Percentiles rank a stretch among this genome's conserved stretches.
phyloP scores from a whole-genome alignment of 208 protist genomes.

The Sergeia podlipaevii region DNA sequence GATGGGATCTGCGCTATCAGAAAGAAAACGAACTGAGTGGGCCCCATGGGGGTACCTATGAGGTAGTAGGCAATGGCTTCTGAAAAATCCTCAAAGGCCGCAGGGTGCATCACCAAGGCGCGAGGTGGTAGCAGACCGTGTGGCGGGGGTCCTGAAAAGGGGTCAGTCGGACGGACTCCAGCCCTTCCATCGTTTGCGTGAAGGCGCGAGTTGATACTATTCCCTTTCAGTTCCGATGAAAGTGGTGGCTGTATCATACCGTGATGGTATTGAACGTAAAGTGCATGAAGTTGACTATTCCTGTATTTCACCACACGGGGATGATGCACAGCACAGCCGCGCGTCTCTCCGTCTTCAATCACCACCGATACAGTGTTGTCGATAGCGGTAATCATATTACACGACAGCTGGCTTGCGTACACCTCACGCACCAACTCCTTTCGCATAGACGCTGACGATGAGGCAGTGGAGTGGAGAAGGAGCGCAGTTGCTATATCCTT shows the following conservation, averaged over 20 bases:
- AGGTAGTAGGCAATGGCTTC: constrained; percentile 22
- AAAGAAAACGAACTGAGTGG: no score
- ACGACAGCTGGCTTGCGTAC: constrained; percentile 28
- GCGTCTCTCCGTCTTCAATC: constrained; percentile 19
- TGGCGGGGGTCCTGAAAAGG: constrained; percentile 27
- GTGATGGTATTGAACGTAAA: constrained; percentile 13
- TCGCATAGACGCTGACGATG: constrained; percentile 6
- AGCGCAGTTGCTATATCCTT: constrained; percentile 24
- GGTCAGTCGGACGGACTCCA: no score
- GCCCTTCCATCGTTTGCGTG: no score
- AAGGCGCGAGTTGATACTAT: no score
- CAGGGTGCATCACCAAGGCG: constrained; percentile 56
- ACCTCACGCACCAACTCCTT: constrained; percentile 40
- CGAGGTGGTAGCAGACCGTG: constrained; percentile 30
- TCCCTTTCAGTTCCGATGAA: no score
- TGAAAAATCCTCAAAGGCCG: constrained; percentile 32
- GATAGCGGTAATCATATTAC: constrained; percentile 25
- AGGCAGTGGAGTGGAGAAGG: no score
- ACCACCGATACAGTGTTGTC: constrained; percentile 33
- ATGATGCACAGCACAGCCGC: constrained; percentile 26
- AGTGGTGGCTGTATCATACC: no score
- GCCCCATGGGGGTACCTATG: no score
- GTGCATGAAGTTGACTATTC: constrained; percentile 23
- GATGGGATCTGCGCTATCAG: no score
- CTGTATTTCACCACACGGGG: constrained; percentile 11